A percentile compares a stretch with the other conserved stretches of the same genome.
Evolutionary conservation across 495 filamentous ascomycete species (phyloP).

Genomic region (Pyrenula aspistea): DNA sequence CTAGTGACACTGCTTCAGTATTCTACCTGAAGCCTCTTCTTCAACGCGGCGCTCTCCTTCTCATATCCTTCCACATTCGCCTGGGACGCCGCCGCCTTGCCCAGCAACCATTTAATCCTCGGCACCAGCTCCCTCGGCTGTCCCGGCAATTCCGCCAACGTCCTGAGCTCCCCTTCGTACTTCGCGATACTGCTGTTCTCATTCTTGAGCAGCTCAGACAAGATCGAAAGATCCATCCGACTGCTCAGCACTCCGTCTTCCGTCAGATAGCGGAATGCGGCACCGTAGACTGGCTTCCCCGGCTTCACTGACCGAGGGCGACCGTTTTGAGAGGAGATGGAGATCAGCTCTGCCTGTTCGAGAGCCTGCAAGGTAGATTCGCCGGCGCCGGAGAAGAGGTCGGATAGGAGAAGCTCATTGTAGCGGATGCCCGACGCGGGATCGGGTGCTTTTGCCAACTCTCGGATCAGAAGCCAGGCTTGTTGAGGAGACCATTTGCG

Average conservation of each 20-base stretch:
- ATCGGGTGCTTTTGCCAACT: slow-evolving; percentile 45
- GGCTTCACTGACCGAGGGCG: slow-evolving; percentile 65
- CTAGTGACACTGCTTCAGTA: not conserved
- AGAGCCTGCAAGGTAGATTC: slow-evolving; percentile 67
- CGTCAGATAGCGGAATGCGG: slow-evolving; percentile 61
- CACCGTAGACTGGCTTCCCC: slow-evolving; percentile 77
- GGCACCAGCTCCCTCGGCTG: slow-evolving; percentile 48
- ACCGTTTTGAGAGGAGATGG: slow-evolving; percentile 57
- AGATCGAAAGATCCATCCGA: slow-evolving; percentile 60
- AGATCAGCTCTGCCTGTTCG: slow-evolving; percentile 79
- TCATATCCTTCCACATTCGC: slow-evolving; percentile 65
- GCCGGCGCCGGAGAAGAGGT: slow-evolving; percentile 54
- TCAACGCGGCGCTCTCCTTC: slow-evolving; percentile 53
- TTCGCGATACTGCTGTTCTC: slow-evolving; percentile 69
- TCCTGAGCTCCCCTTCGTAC: slow-evolving; percentile 63
- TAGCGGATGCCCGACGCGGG: slow-evolving; percentile 44
- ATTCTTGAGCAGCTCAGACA: slow-evolving; percentile 52
- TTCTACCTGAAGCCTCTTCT: slow-evolving; percentile 40
- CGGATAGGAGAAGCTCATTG: slow-evolving; percentile 67
- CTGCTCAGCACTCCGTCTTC: slow-evolving; percentile 61
- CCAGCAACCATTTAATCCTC: slow-evolving; percentile 58
- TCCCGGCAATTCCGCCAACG: slow-evolving; percentile 47
- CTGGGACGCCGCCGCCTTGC: slow-evolving; percentile 62
- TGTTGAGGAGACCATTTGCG: slow-evolving; percentile 68
- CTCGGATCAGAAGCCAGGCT: slow-evolving; percentile 78